These are phyloP conservation scores for Aquilaria yunnanensis DNA, from an alignment of 345 rosid species.

Conservation along the genomic window DNA sequence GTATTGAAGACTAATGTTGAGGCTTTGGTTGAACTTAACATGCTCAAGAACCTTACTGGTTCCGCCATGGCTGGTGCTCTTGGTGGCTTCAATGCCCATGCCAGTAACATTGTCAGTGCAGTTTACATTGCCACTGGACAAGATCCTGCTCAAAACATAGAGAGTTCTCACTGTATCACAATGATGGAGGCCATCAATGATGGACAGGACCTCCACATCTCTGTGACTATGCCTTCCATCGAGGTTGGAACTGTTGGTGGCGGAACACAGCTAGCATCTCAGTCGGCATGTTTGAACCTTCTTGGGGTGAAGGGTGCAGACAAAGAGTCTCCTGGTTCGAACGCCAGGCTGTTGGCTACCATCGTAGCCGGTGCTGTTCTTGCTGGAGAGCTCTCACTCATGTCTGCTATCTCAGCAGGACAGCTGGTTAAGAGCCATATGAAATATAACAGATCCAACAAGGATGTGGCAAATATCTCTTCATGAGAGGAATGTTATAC, in stretches of 20 bases:
- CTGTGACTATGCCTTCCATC: conserved; percentile 69
- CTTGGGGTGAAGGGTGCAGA: conserved; percentile 69
- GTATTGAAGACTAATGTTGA: conserved; percentile 55
- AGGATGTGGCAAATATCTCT: conserved; percentile 32
- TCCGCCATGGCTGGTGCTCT: conserved; percentile 80
- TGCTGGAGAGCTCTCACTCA: conserved; percentile 65
- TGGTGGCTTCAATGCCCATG: conserved; percentile 82
- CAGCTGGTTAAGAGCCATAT: conserved; percentile 69
- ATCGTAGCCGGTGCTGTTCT: conserved; percentile 64
- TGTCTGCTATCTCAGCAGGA: conserved; percentile 71
- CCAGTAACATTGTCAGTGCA: conserved; percentile 61
- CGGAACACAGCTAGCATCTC: conserved; percentile 75
- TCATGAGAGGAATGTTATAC: conserved; percentile 1
- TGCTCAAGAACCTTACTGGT: conserved; percentile 69
- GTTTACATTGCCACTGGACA: conserved; percentile 65
- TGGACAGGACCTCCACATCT: conserved; percentile 61
- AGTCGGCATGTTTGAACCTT: conserved; percentile 65
- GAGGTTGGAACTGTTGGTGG: conserved; percentile 84
- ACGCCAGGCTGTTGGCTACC: conserved; percentile 49
- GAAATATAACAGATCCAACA: conserved; percentile 67
- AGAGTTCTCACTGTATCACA: conserved; percentile 72
- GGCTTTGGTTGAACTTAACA: conserved; percentile 67
- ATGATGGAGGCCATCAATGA: conserved; percentile 68
- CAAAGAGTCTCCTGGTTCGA: conserved; percentile 47
- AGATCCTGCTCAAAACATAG: conserved; percentile 74